Base-by-base conservation (phyloP, 116 monocot genomes). In the Papilionanthe hybrid region DNA sequence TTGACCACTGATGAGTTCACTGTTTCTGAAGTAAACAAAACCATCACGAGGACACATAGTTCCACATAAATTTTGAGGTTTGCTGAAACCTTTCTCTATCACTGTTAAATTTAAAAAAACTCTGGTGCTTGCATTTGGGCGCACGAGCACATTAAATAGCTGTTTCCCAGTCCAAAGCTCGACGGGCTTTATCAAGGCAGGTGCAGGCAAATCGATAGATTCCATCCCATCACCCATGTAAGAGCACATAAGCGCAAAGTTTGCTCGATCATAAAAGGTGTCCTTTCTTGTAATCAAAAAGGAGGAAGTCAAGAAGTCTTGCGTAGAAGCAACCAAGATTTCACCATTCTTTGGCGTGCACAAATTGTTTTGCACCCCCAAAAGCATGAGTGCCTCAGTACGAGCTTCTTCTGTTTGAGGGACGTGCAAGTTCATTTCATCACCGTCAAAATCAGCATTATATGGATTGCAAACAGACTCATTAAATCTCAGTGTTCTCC, bases 371-470 rank as follows among this genome's bases (percentile, higher is more conserved):
- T 98, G 95, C 47, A 98, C 95, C 95, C 99, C 99, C 99, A 99
- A 95, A 76, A 99, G 95, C 86, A 86, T 99, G 58, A 99, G 79
- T 72, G 99, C 99, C 86, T 99, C 99, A 42, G 99, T 92, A 30
- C 99, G 95, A 86, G 99, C 95, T 90, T 99, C 99, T 89, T 99
- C 99, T 12, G 95, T 99, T 78, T 99, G 99, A 79, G 99, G 99
- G 76, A 99, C 92, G 87, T 99, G 99, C 81, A 99, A 72, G 81
- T 99, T 99, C 99, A 95, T 99, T 82, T 99, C 99, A 90, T 99
- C 99, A 18, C 99, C 99, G 88, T 99, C 99, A 91, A 99, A 99
- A 90, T 99, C 99, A 86, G 95, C 99, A 95, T 99, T 99, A 79
- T 99, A 99, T 57, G 99, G 99, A 86, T 99, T 99, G 84, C 99